Evolutionary conservation across 306 rosid species (phyloP).

Genomic region (Purshia tridentata): DNA sequence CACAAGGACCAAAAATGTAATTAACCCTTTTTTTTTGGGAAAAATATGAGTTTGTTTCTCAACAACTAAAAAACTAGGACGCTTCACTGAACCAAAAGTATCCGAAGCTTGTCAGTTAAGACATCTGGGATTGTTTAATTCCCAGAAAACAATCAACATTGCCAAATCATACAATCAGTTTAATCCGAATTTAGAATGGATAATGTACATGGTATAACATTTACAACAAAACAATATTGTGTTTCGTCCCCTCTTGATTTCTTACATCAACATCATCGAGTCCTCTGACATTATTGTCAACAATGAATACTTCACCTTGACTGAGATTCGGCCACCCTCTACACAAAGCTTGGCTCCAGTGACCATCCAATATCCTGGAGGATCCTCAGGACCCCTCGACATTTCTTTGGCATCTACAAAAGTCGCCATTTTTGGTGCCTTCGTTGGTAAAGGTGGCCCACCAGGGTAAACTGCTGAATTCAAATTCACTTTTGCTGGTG

Average conservation of each 20-base stretch:
- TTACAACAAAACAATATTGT: slow-evolving; percentile 26
- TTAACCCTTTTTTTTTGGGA: too few relatives aligned
- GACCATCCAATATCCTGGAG: slow-evolving; percentile 94
- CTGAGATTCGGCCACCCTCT: slow-evolving; percentile 61
- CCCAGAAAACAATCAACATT: slow-evolving; percentile 5
- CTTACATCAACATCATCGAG: slow-evolving; percentile 32
- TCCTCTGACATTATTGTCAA: slow-evolving; percentile 71
- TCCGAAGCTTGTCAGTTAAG: not conserved
- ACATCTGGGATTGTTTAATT: not conserved
- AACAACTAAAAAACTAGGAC: not conserved
- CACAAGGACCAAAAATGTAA: too few relatives aligned
- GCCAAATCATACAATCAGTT: not conserved
- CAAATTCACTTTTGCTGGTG: slow-evolving; percentile 54
- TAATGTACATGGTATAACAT: slow-evolving; percentile 34
- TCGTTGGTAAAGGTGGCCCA: slow-evolving; percentile 74
- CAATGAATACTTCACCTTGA: slow-evolving; percentile 78
- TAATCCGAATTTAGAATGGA: slow-evolving; percentile 14
- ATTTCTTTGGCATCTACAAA: slow-evolving; percentile 70
- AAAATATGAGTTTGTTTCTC: not conserved
- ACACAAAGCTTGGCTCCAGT: slow-evolving; percentile 81
- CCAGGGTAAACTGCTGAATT: slow-evolving; percentile 75
- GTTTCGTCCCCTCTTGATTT: not conserved
- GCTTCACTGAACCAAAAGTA: not conserved
- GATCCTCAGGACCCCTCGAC: slow-evolving; percentile 77
- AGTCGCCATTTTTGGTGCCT: slow-evolving; percentile 60